Percentiles rank a stretch among this genome's conserved stretches.
Conservation (phyloP, 2,329 filamentous ascomycete genomes). For the Sclerotinia borealis region DNA sequence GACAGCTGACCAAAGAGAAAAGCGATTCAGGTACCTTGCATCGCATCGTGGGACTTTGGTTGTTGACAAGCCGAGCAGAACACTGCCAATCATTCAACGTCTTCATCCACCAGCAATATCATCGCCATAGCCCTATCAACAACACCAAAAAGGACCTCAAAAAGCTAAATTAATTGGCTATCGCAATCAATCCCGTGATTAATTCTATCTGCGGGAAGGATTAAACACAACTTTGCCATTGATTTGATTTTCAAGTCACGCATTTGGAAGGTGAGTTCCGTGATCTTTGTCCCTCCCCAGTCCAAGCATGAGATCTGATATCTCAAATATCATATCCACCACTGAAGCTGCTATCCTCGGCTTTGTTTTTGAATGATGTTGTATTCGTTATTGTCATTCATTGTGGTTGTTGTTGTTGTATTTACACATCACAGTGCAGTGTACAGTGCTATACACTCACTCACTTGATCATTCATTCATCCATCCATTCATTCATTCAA, state of each 20-base stretch:
- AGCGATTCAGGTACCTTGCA: conserved; percentile 4
- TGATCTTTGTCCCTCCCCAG: background rate
- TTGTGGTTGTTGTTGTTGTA: background rate
- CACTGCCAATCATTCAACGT: conserved; percentile 25
- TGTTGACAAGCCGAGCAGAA: background rate
- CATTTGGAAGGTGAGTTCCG: conserved; percentile 29
- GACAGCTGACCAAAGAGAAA: background rate
- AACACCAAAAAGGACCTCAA: conserved; percentile 26
- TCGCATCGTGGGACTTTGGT: background rate
- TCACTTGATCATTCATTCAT: background rate
- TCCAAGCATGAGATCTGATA: background rate
- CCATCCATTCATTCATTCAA: background rate
- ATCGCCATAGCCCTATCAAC: conserved; percentile 28
- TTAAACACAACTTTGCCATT: conserved; percentile 16
- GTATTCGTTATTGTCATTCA: background rate
- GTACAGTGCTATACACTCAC: background rate
- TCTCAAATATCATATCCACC: background rate
- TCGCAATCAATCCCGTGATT: conserved; percentile 29
- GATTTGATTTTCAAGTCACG: conserved; percentile 16
- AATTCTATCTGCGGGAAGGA: conserved; percentile 29
- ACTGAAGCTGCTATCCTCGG: background rate
- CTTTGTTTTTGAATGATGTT: background rate
- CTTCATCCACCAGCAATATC: conserved; percentile 13
- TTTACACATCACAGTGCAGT: background rate
- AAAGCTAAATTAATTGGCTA: conserved; percentile 28